A percentile compares a stretch with the other conserved stretches of the same genome.
Evolutionary conservation across 208 protist genomes (phyloP).

Genomic region (Tetramitus jugosus): DNA sequence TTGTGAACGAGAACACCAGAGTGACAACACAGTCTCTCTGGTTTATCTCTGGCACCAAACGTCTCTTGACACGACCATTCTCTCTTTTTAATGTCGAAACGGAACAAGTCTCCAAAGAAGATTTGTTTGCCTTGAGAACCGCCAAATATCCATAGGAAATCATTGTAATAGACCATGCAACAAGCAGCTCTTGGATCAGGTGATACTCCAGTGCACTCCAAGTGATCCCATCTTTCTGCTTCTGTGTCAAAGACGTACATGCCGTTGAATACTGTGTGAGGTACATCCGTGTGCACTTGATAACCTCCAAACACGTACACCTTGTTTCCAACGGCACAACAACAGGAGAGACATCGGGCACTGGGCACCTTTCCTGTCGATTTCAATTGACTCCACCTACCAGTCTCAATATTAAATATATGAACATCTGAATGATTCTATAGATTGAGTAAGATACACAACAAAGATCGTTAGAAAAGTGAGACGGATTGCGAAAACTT

Average conservation of each 20-base stretch:
- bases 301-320: constrained; percentile 19
- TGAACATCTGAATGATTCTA: neutral
- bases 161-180: neutral
- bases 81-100: neutral
- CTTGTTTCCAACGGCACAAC: neutral
- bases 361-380: neutral
- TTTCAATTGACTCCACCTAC: neutral
- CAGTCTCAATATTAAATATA: neutral
- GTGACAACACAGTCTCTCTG: constrained; percentile 5
- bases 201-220: neutral
- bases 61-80: neutral
- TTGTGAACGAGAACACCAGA: neutral
- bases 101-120: neutral
- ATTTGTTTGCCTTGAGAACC: constrained; percentile 18
- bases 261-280: constrained; percentile 15
- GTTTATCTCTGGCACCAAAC: neutral
- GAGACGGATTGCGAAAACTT: no score
- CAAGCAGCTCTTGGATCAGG: constrained; percentile 4
- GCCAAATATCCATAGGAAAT: neutral
- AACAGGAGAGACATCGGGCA: neutral
- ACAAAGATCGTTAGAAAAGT: no score
- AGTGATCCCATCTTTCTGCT: neutral
- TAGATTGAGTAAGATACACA: no score
- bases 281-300: neutral
- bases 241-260: constrained; percentile 8